Base-by-base conservation (phyloP, 768 basidiomycete species). In the Clitopilus passeckerianus region DNA sequence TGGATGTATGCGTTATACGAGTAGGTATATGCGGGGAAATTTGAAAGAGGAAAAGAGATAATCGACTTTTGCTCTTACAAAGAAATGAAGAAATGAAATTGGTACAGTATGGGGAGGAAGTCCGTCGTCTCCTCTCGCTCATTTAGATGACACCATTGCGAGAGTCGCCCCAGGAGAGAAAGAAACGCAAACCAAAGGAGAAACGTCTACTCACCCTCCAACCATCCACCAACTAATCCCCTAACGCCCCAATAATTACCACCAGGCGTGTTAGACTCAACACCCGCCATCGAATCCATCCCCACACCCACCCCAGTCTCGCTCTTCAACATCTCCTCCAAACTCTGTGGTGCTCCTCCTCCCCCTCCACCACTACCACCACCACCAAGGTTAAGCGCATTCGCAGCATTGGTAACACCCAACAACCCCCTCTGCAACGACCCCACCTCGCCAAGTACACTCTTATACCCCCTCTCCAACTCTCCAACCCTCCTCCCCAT, bases 191-290 rank as follows among this genome's bases (percentile, higher is more conserved):
- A 12, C 3, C 5, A n/a, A 50, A 50, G 20, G 20, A 12, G 20
- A 50, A 50, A 16, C 46, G 46, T 88, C 85, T 65, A 94, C 75
- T 71, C 91, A 89, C 74, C 91, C 91, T 59, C 87, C 85, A 65
- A 95, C 87, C 60, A 94, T 68, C 65, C 83, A 85, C 72, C 92
- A 89, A 84, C 92, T 87, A 57, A 93, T 70, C 43, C 84, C 85
- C 64, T 95, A 93, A 76, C 93, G 91, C 72, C 92, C 46, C 46
- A 50, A 50, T 50, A 50, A 50, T 20, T 20, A 50, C 18, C 18
- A 10, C 46, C 46, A 50, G 46, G 46, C 20, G 46, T 50, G 5
- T 5, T 20, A 12, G 46, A 1, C 18, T 50, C 46, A 2, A 50
- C 46, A 23, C 46, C 46, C 22, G 46, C 20, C 46, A 50, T 50